A percentile compares a stretch with the other conserved stretches of the same genome.
These are phyloP conservation scores for Phytopythium cucurbitacearum DNA, from an alignment of 352 stramenopile species.

Conservation along the genomic window DNA sequence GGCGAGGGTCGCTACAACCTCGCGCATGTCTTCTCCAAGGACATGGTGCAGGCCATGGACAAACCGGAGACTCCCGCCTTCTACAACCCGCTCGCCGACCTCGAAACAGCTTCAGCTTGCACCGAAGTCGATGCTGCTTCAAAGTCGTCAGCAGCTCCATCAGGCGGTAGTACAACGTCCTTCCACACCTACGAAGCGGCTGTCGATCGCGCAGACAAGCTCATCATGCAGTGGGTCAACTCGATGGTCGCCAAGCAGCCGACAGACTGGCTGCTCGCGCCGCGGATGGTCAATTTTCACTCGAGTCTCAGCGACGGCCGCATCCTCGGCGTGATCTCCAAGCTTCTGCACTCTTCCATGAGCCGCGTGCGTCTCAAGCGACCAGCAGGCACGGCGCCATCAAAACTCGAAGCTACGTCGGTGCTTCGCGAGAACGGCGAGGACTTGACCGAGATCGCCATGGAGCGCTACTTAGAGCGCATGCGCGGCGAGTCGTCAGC, in stretches of 20 bases:
- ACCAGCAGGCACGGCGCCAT: constrained; percentile 11
- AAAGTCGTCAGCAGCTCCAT: constrained; percentile 1
- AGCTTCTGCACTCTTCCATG: constrained; percentile 65
- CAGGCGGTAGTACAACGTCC: constrained; percentile 11
- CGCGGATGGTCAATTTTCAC: constrained; percentile 63
- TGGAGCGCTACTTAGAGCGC: constrained; percentile 71
- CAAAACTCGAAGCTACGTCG: constrained; percentile 51
- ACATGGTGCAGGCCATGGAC: constrained; percentile 58
- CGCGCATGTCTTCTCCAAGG: constrained; percentile 51
- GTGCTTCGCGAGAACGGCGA: constrained; percentile 74
- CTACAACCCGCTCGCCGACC: constrained; percentile 57
- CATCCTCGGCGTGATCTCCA: constrained; percentile 49
- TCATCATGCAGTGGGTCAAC: constrained; percentile 78
- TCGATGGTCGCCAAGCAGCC: constrained; percentile 38
- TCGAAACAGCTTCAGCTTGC: constrained; percentile 16
- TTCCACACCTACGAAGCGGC: constrained; percentile 40
- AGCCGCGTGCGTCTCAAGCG: constrained; percentile 35
- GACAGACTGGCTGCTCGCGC: constrained; percentile 41
- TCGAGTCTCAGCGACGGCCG: constrained; percentile 61
- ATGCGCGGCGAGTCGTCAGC: constrained; percentile 41
- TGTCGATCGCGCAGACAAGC: constrained; percentile 59
- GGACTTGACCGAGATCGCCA: constrained; percentile 72
- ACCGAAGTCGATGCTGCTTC: not conserved
- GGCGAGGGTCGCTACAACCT: constrained; percentile 69
- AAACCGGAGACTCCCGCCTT: constrained; percentile 57